These are phyloP conservation scores for Aschersonia sp. DNA, from an alignment of 2,329 filamentous ascomycete species.

Conservation along the genomic window DNA sequence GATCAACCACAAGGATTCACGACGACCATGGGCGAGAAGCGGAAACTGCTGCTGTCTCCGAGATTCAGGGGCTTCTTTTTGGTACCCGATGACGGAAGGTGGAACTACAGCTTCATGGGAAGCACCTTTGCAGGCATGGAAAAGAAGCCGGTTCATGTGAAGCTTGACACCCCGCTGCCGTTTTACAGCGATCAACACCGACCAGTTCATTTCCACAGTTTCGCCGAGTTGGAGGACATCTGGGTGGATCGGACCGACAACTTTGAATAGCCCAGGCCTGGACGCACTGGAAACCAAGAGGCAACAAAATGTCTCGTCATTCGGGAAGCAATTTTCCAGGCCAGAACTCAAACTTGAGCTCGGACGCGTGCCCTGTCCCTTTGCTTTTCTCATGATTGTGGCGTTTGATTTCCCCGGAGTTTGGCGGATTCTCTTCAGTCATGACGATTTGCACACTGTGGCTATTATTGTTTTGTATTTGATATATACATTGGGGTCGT, in stretches of 20 bases:
- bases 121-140: slow-evolving; percentile 74
- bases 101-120: slow-evolving; percentile 99
- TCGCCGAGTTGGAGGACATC: slow-evolving; percentile 91
- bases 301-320: not conserved
- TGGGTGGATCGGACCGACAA: slow-evolving; percentile 90
- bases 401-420: not conserved
- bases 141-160: slow-evolving; percentile 83
- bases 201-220: slow-evolving; percentile 91
- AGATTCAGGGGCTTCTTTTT: slow-evolving; percentile 94
- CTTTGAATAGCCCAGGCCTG: slow-evolving; percentile 51
- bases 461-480: not conserved
- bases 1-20: slow-evolving; percentile 92
- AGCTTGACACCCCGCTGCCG: slow-evolving; percentile 76
- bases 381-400: not conserved
- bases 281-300: not conserved
- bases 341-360: not conserved
- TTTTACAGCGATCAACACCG: slow-evolving; percentile 92
- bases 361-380: not conserved
- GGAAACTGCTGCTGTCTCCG: slow-evolving; percentile 82
- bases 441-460: not conserved
- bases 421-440: not conserved
- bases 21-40: slow-evolving; percentile 86
- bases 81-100: slow-evolving; percentile 75
- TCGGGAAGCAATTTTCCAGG: not conserved
- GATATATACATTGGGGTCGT: not conserved